Base-by-base conservation (phyloP, 805 yeast genomes). In the Torulaspora delbrueckii region DNA sequence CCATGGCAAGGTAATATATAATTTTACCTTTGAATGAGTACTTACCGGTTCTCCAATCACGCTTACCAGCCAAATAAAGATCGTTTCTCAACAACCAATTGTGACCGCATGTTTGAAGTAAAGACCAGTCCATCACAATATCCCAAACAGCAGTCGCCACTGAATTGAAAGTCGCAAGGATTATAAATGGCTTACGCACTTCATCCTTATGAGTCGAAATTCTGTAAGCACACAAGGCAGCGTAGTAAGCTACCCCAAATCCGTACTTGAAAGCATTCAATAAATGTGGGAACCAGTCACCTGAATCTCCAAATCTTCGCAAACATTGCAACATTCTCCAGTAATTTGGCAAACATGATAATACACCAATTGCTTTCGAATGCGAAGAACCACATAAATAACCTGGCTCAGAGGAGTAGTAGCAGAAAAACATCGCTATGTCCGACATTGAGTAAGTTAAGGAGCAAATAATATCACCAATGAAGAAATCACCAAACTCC, bases 241-340 rank as follows among this genome's bases (percentile, higher is more conserved):
- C 78, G 64, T 86, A 82, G 64, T 86, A 88, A 18, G 77, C 56
- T 2, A 85, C 75, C 2, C 90, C 76, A 30, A 83, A 67, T 0
- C 76, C 57, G 62, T 91, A 93, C 65, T 93, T 93, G 27, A 73
- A 57, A 73, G 87, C 87, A 58, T 93, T 93, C 4, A 96, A 91
- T 47, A 91, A 67, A 72, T 93, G 99, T 0, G 99, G 99, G 61
- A 93, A 93, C 86, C 90, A 84, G 58, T 90, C 96, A 2, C 95
- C 91, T 0, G 97, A 84, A 61, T 93, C 99, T 23, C 82, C 79
- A 62, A 76, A 93, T 75, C 99, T 95, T 56, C 99, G 72, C 27
- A 84, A 62, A 67, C 99, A 93, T 63, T 93, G 99, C 45, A 91
- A 60, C 46, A 86, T 79, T 68, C 99, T 84, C 89, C 96, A 88